These are phyloP conservation scores for Chlamydomonas reinhardtii DNA, from an alignment of 163 green algal genomes.

Conservation along the genomic window DNA sequence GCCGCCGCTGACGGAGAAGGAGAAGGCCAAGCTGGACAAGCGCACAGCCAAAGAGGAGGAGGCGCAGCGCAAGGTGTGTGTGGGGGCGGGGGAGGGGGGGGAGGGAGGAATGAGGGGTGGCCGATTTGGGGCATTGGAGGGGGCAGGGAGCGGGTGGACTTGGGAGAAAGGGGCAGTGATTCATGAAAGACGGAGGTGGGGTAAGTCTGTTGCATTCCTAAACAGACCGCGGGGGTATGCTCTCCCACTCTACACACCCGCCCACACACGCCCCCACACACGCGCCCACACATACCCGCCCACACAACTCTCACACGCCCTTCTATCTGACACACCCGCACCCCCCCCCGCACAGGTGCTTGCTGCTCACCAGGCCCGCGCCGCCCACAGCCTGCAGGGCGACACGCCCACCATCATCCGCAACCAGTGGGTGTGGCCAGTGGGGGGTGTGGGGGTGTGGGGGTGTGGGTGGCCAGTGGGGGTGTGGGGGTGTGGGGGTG, in stretches of 20 bases:
- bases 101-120: no score
- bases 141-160: background rate
- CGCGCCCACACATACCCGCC: no score
- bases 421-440: conserved; percentile 28
- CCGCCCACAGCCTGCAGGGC: conserved; percentile 38
- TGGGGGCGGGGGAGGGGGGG: no score
- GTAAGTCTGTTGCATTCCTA: no score
- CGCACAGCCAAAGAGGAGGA: conserved; percentile 72
- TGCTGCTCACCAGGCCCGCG: conserved; percentile 54
- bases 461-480: background rate
- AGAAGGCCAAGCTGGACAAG: conserved; percentile 76
- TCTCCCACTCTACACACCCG: no score
- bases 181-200: no score
- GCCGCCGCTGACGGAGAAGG: conserved; percentile 68
- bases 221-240: no score
- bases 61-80: conserved; percentile 59
- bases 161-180: no score
- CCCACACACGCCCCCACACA: no score
- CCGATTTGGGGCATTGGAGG: no score
- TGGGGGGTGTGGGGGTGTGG: background rate
- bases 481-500: background rate
- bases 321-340: no score
- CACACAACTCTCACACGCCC: background rate
- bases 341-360: background rate
- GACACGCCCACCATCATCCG: conserved; percentile 64